phyloP scores from a whole-genome alignment of 2,329 filamentous ascomycete genomes.

The Cadophora malorum region DNA sequence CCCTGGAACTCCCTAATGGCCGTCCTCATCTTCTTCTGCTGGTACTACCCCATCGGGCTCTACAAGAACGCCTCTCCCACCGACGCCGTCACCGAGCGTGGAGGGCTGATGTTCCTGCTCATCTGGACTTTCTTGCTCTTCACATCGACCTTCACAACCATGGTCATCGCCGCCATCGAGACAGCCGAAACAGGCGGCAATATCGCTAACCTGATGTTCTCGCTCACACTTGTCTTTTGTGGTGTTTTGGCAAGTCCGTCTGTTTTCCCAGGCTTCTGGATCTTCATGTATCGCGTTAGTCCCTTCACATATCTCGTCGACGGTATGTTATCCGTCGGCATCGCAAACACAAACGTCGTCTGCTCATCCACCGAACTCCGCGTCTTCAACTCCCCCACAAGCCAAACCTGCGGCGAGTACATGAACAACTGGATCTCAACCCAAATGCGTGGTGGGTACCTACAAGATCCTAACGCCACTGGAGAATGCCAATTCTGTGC shows the following conservation, averaged over 20 bases:
- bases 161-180: constrained; percentile 78
- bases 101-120: constrained; percentile 80
- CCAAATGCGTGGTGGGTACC: constrained; percentile 54
- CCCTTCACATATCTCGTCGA: constrained; percentile 83
- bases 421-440: constrained; percentile 55
- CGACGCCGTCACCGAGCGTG: constrained; percentile 69
- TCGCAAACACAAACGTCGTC: constrained; percentile 68
- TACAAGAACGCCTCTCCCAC: constrained; percentile 71
- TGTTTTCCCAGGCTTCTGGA: constrained; percentile 76
- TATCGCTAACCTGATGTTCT: constrained; percentile 77
- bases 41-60: constrained; percentile 87
- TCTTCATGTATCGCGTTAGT: constrained; percentile 82
- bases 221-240: constrained; percentile 75
- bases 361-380: constrained; percentile 76
- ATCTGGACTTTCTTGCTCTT: constrained; percentile 79
- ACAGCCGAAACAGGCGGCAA: constrained; percentile 78
- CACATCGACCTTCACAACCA: constrained; percentile 79
- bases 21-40: constrained; percentile 78
- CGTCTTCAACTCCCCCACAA: constrained; percentile 62
- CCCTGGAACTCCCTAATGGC: constrained; percentile 80
- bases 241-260: constrained; percentile 71
- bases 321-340: constrained; percentile 72
- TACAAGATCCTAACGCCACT: constrained; percentile 56
- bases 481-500: constrained; percentile 61
- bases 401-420: constrained; percentile 65